These are phyloP conservation scores for Trichomonas tenax DNA, from an alignment of 208 protist species.

Conservation along the genomic window DNA sequence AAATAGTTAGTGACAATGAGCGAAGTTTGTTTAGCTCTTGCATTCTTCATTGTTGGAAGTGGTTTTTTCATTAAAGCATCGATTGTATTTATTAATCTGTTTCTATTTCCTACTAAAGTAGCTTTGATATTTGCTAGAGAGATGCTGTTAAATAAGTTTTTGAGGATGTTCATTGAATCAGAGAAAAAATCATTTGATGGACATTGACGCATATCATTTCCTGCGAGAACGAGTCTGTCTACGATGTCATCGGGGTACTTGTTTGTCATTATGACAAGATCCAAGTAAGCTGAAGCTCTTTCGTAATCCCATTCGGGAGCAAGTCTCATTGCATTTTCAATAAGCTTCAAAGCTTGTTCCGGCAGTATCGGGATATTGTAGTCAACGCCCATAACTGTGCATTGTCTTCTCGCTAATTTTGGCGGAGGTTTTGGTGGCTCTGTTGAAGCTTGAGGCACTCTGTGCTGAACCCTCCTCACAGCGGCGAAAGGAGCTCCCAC, in stretches of 20 bases:
- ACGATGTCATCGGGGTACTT: neutral
- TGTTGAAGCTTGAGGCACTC: neutral
- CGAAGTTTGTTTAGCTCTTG: neutral
- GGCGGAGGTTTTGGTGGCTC: neutral
- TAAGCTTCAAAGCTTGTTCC: neutral
- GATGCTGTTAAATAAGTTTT: neutral
- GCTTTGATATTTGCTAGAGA: neutral
- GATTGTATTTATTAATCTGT: neutral
- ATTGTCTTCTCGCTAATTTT: neutral
- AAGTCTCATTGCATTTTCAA: neutral
- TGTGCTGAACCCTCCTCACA: neutral
- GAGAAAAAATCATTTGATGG: neutral
- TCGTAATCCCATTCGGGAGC: neutral
- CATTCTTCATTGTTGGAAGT: neutral
- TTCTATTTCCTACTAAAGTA: too few relatives aligned
- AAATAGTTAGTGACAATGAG: neutral
- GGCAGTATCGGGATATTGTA: neutral
- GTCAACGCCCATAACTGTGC: neutral
- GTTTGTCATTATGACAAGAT: neutral
- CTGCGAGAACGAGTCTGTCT: neutral
- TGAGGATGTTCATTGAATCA: neutral
- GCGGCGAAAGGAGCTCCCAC: too few relatives aligned
- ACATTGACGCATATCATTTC: neutral
- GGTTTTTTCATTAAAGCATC: neutral
- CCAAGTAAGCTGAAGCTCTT: neutral